Evolutionary conservation across 768 basidiomycete genomes (phyloP), one percentile per base, ranked within the genome.

Genomic region (Lactarius tabidus): DNA sequence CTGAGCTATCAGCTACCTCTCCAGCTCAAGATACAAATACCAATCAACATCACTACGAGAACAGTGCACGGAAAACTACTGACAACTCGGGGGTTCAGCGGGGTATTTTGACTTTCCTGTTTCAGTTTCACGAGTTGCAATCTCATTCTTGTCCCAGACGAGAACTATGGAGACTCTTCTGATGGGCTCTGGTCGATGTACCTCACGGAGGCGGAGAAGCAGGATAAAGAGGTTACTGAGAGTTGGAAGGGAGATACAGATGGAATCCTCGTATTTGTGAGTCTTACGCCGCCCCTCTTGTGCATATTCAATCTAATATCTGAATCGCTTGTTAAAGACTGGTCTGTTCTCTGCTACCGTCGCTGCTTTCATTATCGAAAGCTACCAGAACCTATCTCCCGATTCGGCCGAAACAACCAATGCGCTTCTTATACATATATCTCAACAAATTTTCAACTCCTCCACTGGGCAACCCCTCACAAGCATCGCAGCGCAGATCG

Each of bases 261-360:
- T 1, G 33, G 62, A 15, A 58, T 66, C 28, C 31, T 66, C 18
- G 52, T 63, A 6, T 58, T 66, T 53, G 65, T 66, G 51, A 43
- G 65, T 57, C 29, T 5, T 14, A 7, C 15, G 9, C 29, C 2
- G 26, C 23, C 18, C 43, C 17, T 29, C 36, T 26, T 57, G n/a
- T n/a, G 5, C 28, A 17, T 33, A 28, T 52, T n/a, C 33, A 33
- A n/a, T n/a, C n/a, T 6, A 33, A 4, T 12, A 9, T 35, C 38
- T 62, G 20, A 52, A 17, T 15, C 29, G 26, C 20, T 33, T 20
- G 10, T n/a, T 20, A 17, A 52, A 68, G 67, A 59, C 67, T 9
- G 60, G 67, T 48, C 53, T 68, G 6, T 68, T 67, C 41, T 67
- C 67, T 6, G 60, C 67, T 6, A 54, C 51, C 23, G 57, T 66